Evolutionary conservation across 768 basidiomycete genomes (phyloP), one percentile per base, ranked within the genome.

Genomic region (Russula lepida): DNA sequence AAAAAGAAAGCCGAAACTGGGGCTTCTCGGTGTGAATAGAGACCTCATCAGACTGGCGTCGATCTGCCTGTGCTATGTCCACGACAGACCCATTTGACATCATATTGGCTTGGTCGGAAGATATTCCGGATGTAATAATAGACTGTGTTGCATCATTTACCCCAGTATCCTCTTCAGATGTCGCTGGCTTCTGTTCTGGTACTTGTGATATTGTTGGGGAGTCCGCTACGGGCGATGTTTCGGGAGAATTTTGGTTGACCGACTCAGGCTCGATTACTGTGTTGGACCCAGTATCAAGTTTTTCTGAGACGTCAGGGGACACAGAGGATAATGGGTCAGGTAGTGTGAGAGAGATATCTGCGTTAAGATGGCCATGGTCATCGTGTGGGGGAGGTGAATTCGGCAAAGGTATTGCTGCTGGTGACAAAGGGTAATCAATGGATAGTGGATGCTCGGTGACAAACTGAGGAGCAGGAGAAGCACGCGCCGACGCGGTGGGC

Each of bases 391-490:
- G 62, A 56, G 64, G 63, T 37, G 60, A 59, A n/a, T 8, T 32
- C 1, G 65, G 65, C 19, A 66, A 53, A 2, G 65, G 65, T 19
- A 64, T 58, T 9, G 56, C 41, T 11, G 59, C 51, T 0, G 64
- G 65, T 12, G 70, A 70, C 23, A 70, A 66, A 2, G 69, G 69
- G 46, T 70, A 69, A 56, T 71, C 73, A 46, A 66, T 57, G 53
- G 71, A 68, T 13, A 71, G 66, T 15, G 71, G 71, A 54, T 72
- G 69, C 50, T 72, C 74, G 37, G 66, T 51, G 50, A 69, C 69
- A 19, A 66, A 67, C 15, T 64, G 56, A 21, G 79, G 73, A 8
- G 70, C 63, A 13, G 83, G 77, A 4, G 83, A 79, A 19, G 73
- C 70, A 43, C 73, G 75, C 6, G 74, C 68, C 21, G 82, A 78